phyloP scores from a whole-genome alignment of 2,329 filamentous ascomycete species.

The Simplicillium aogashimaense region DNA sequence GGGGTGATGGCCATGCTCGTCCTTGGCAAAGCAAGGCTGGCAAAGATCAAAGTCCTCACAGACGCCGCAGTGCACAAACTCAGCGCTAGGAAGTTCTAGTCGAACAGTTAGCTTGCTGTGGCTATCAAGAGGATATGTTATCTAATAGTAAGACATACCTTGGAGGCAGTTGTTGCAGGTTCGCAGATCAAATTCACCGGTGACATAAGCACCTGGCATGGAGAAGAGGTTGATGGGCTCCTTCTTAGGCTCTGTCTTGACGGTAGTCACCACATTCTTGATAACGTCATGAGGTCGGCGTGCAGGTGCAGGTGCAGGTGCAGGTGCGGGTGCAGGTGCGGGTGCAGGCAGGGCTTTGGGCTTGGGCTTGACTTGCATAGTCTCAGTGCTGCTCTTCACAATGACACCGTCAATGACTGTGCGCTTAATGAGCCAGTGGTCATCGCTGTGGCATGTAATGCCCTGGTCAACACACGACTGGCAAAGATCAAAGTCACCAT shows the following conservation, averaged over 20 bases:
- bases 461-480: constrained; percentile 66
- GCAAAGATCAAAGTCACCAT: constrained; percentile 92
- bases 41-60: constrained; percentile 94
- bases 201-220: constrained; percentile 1
- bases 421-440: constrained; percentile 94
- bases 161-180: constrained; percentile 60
- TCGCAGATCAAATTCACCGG: constrained; percentile 31
- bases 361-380: constrained; percentile 55
- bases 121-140: background rate
- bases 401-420: constrained; percentile 69
- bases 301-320: background rate
- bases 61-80: constrained; percentile 74
- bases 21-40: constrained; percentile 64
- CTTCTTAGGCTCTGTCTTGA: constrained; percentile 2
- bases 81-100: constrained; percentile 58
- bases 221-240: background rate
- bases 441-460: constrained; percentile 64
- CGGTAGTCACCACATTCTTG: too few species aligned
- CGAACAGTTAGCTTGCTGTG: background rate
- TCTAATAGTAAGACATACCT: constrained; percentile 13
- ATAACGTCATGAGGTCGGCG: too few species aligned
- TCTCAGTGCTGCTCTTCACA: constrained; percentile 78
- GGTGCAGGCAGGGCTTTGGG: constrained; percentile 12
- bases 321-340: background rate
- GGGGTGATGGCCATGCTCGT: constrained; percentile 84